phyloP scores from a whole-genome alignment of 1,284 basidiomycete species.

The Melanopsichium pennsylvanicum region DNA sequence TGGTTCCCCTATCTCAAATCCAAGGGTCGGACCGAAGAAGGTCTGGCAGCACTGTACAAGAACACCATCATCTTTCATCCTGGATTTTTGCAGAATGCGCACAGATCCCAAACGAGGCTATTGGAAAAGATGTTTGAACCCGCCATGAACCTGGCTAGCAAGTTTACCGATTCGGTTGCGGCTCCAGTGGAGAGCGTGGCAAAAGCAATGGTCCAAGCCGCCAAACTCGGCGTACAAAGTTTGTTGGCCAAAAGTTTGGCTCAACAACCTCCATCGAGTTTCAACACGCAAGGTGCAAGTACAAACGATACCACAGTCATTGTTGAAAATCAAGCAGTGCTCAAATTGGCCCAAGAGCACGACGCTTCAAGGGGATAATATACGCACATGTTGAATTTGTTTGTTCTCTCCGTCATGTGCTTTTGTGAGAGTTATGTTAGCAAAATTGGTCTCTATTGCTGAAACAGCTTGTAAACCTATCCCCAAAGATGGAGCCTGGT shows the following conservation, averaged over 20 bases:
- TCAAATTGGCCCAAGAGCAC: constrained; percentile 14
- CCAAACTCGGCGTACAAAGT: constrained; percentile 10
- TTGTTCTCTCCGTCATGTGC: too few relatives aligned
- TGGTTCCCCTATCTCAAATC: constrained; percentile 63
- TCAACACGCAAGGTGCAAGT: constrained; percentile 16
- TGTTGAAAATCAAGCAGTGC: constrained; percentile 2
- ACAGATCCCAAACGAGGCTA: constrained; percentile 59
- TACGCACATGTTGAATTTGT: neutral
- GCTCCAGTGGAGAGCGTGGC: constrained; percentile 26
- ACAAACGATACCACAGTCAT: neutral
- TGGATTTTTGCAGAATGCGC: constrained; percentile 68
- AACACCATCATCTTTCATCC: constrained; percentile 77
- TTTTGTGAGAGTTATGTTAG: too few relatives aligned
- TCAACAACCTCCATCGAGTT: neutral
- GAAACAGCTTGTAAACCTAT: too few relatives aligned
- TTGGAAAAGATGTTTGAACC: constrained; percentile 62
- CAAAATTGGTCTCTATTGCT: too few relatives aligned
- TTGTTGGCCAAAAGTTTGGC: constrained; percentile 5
- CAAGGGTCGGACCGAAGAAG: constrained; percentile 79
- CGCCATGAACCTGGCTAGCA: neutral
- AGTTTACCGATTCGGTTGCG: constrained; percentile 5
- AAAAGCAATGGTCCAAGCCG: constrained; percentile 37
- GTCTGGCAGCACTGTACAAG: constrained; percentile 73
- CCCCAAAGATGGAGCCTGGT: too few relatives aligned
- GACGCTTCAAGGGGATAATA: too few relatives aligned